Conservation (phyloP, 306 rosid genomes). For the Cicer cuneatum region DNA sequence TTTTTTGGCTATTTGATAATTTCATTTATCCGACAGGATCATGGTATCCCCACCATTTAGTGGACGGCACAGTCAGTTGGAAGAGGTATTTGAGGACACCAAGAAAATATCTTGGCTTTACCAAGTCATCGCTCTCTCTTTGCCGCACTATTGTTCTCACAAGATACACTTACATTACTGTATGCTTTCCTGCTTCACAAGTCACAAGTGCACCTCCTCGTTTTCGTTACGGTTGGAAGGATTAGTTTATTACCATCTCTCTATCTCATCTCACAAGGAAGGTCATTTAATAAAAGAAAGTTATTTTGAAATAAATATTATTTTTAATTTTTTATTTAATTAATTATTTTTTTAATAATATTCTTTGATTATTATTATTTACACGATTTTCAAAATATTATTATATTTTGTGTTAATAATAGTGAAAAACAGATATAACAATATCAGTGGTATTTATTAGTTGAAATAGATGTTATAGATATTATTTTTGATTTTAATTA, state of each 20-base stretch:
- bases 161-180: neutral
- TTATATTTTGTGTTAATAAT: too few species aligned
- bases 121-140: neutral
- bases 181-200: neutral
- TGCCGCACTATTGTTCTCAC: neutral
- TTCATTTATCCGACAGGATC: neutral
- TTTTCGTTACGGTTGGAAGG: neutral
- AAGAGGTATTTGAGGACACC: neutral
- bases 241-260: neutral
- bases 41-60: neutral
- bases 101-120: constrained; percentile 4
- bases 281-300: too few species aligned
- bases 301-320: too few species aligned
- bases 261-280: neutral
- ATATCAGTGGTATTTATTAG: too few species aligned
- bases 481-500: too few species aligned
- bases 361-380: too few species aligned
- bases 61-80: neutral
- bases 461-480: too few species aligned
- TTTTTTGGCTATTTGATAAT: too few species aligned
- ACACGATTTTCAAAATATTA: too few species aligned
- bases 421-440: too few species aligned
- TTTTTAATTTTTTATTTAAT: too few species aligned
- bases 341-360: too few species aligned
- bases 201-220: neutral